Evolutionary conservation across 163 green algal genomes (phyloP).

Genomic region (Scenedesmus sp.): DNA sequence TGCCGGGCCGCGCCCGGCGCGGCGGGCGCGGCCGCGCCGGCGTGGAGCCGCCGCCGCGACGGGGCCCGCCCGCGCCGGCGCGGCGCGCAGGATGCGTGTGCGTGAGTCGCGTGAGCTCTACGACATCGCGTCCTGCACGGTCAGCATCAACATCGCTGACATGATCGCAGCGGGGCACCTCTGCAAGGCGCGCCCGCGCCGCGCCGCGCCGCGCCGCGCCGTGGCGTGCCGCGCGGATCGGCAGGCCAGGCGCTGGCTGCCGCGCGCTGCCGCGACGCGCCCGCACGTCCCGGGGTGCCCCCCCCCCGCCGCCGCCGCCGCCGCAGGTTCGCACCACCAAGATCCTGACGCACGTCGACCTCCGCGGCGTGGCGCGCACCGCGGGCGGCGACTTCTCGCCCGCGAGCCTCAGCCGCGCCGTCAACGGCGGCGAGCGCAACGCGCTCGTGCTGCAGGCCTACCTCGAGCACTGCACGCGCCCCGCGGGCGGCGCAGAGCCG

Average conservation of each 20-base stretch:
- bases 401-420: neutral
- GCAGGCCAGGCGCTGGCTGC: neutral
- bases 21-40: no score
- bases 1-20: no score
- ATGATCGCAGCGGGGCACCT: constrained; percentile 34
- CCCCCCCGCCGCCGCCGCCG: neutral
- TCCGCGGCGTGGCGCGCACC: neutral
- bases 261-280: no score
- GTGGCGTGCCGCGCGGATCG: no score
- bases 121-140: constrained; percentile 20
- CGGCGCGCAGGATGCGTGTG: no score
- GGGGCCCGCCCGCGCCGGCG: no score
- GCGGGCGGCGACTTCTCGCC: neutral
- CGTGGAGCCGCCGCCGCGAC: no score
- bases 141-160: constrained; percentile 16
- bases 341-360: constrained; percentile 7
- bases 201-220: no score
- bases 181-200: neutral
- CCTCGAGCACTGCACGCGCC: constrained; percentile 27
- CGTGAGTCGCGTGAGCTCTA: constrained; percentile 16
- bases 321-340: constrained; percentile 11
- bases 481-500: neutral
- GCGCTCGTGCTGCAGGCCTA: constrained; percentile 25
- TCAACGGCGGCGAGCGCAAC: constrained; percentile 12
- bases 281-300: no score